Percentiles rank a stretch among this genome's conserved stretches.
phyloP scores from a whole-genome alignment of 2,329 filamentous ascomycete genomes.

The Clarireedia hainanense region DNA sequence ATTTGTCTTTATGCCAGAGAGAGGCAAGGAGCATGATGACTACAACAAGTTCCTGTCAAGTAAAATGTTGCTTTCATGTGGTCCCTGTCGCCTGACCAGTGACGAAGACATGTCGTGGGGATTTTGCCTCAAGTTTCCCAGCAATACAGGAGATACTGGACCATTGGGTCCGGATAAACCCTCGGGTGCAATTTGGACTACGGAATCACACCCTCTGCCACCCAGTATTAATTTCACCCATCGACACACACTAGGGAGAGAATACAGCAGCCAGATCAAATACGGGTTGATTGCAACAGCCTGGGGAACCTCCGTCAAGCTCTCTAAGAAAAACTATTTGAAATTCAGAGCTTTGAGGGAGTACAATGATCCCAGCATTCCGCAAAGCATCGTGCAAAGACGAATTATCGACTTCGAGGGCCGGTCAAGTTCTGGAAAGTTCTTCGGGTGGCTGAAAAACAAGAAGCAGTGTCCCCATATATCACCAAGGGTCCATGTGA shows the following conservation, averaged over 20 bases:
- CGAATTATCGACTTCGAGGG: background rate
- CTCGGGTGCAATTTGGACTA: background rate
- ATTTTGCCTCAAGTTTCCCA: background rate
- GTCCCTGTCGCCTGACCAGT: background rate
- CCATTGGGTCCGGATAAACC: background rate
- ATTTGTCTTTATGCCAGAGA: background rate
- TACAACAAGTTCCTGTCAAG: background rate
- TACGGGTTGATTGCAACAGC: background rate
- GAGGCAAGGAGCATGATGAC: background rate
- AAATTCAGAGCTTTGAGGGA: background rate
- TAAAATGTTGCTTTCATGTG: background rate
- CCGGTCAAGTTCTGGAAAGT: background rate
- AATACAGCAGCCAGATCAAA: background rate
- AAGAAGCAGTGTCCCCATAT: background rate
- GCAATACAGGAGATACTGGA: background rate
- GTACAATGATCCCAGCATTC: background rate
- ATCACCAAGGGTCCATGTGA: background rate
- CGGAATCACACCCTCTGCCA: background rate
- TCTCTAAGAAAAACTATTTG: background rate
- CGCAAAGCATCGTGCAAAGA: background rate
- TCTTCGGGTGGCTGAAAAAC: background rate
- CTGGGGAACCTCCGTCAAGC: background rate
- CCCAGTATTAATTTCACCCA: background rate
- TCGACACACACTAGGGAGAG: background rate
- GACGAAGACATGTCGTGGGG: background rate